A percentile compares a stretch with the other conserved stretches of the same genome.
These are phyloP conservation scores for Leccinum solheimii DNA, from an alignment of 1,284 basidiomycete species.

Conservation along the genomic window DNA sequence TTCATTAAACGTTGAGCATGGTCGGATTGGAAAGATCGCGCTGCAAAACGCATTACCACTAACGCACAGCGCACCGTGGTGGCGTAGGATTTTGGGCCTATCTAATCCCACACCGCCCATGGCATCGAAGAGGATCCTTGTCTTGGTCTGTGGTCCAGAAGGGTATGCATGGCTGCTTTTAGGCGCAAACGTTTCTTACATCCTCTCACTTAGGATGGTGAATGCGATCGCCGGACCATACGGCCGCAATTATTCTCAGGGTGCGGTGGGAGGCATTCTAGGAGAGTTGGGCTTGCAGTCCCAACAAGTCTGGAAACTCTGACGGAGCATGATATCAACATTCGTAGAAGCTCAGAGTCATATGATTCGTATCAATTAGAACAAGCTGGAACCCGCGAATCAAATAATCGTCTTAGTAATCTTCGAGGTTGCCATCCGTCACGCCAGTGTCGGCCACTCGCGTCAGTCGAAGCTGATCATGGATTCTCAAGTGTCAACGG, in stretches of 20 bases:
- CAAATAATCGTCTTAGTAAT: neutral
- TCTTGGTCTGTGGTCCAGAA: constrained; percentile 79
- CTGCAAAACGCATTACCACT: constrained; percentile 45
- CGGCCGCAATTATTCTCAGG: constrained; percentile 74
- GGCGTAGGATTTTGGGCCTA: constrained; percentile 40
- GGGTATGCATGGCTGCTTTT: constrained; percentile 49
- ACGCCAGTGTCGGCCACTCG: neutral
- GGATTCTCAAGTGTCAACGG: neutral
- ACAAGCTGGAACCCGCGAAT: neutral
- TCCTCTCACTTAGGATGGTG: constrained; percentile 59
- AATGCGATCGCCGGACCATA: constrained; percentile 72
- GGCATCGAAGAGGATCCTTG: constrained; percentile 46
- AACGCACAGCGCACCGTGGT: constrained; percentile 41
- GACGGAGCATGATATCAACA: constrained; percentile 10
- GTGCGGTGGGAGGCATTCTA: constrained; percentile 66
- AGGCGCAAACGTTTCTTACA: constrained; percentile 1
- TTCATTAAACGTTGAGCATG: constrained; percentile 28
- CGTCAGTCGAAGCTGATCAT: neutral
- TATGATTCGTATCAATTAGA: neutral
- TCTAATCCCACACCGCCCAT: constrained; percentile 19
- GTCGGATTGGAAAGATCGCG: constrained; percentile 52
- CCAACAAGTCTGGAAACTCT: constrained; percentile 72
- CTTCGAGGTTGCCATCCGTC: neutral
- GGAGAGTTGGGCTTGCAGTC: constrained; percentile 61
- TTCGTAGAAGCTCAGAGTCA: neutral